These are phyloP conservation scores for Pelargonium australe DNA, from an alignment of 441 rosid species.

Conservation along the genomic window DNA sequence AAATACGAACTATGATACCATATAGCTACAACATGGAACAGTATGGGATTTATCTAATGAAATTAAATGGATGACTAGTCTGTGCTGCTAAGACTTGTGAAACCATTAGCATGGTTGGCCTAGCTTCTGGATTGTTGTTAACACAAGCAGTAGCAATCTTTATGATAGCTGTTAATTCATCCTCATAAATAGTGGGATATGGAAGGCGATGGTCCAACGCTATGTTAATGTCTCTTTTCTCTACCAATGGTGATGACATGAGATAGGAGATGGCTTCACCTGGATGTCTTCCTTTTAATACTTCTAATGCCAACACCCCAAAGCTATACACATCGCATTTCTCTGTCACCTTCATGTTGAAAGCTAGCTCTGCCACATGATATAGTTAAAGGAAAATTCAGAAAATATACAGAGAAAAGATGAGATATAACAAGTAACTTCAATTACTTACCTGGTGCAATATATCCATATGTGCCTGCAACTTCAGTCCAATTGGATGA, in stretches of 20 bases:
- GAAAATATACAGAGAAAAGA: no score
- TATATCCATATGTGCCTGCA: conserved; percentile 30
- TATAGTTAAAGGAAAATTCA: no score
- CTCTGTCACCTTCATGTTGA: conserved; percentile 27
- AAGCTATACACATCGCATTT: conserved; percentile 39
- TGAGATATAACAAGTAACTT: no score
- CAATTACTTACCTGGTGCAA: conserved; percentile 27
- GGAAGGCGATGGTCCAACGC: conserved; percentile 26
- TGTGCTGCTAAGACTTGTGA: not conserved
- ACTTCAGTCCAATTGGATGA: conserved; percentile 29
- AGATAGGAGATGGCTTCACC: conserved; percentile 21
- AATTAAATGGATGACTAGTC: no score
- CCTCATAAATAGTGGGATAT: conserved; percentile 13
- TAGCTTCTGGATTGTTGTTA: conserved; percentile 16
- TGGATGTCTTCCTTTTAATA: conserved; percentile 32
- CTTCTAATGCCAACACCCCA: conserved; percentile 29
- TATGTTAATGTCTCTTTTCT: not conserved
- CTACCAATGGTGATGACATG: no score
- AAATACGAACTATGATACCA: no score
- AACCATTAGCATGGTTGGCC: conserved; percentile 25
- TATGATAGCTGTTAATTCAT: conserved; percentile 7
- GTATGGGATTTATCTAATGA: no score
- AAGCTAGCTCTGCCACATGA: conserved; percentile 23
- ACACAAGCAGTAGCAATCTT: conserved; percentile 23
- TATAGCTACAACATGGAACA: no score